phyloP scores from a whole-genome alignment of 768 basidiomycete genomes.

The Harrya chromipes region DNA sequence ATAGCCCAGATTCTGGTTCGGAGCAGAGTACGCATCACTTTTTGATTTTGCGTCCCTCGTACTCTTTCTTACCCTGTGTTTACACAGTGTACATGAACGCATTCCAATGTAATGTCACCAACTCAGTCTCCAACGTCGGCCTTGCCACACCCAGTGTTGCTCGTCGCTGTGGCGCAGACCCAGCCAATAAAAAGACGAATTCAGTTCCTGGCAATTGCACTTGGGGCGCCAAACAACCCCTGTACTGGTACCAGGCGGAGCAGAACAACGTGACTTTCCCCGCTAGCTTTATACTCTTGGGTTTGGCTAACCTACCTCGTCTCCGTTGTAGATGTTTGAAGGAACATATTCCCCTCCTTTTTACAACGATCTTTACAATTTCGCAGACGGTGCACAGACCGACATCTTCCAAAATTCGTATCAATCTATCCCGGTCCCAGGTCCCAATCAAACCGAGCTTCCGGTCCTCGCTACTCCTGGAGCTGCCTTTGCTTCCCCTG shows the following conservation, averaged over 20 bases:
- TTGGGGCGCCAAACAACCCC: constrained; percentile 65
- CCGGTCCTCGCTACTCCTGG: constrained; percentile 13
- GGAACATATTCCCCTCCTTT: constrained; percentile 57
- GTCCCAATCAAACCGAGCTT: constrained; percentile 33
- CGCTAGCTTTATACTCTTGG: background rate
- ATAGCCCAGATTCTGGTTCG: constrained; percentile 55
- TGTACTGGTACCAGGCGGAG: constrained; percentile 68
- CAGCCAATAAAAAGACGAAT: constrained; percentile 39
- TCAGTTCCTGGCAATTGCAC: constrained; percentile 63
- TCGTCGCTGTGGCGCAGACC: constrained; percentile 65
- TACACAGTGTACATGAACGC: constrained; percentile 67
- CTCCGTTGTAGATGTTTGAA: constrained; percentile 56
- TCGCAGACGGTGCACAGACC: constrained; percentile 65
- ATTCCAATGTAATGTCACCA: constrained; percentile 63
- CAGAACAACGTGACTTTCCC: constrained; percentile 51
- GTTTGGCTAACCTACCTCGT: background rate
- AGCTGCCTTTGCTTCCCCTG: rapidly evolving
- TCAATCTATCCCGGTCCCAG: constrained; percentile 40
- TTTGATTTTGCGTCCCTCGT: background rate
- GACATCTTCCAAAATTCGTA: constrained; percentile 71
- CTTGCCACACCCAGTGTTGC: constrained; percentile 56
- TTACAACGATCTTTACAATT: constrained; percentile 71
- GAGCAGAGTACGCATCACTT: constrained; percentile 52
- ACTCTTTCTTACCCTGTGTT: background rate
- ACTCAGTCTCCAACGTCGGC: constrained; percentile 47